Percentiles rank a stretch among this genome's conserved stretches.
phyloP scores from a whole-genome alignment of 2,329 filamentous ascomycete species.

The Colletotrichum agaves region DNA sequence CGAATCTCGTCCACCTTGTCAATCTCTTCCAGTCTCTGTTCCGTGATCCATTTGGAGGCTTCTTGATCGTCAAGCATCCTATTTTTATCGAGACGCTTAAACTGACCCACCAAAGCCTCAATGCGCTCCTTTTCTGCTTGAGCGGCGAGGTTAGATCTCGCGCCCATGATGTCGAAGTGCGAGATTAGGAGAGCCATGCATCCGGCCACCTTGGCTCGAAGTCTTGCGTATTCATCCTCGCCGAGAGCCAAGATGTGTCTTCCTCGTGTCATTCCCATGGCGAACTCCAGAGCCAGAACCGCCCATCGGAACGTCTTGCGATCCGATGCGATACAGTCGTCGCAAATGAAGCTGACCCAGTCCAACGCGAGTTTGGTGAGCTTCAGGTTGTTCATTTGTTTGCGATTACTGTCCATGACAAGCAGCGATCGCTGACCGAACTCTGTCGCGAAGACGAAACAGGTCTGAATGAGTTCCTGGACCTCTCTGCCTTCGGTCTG shows the following conservation, averaged over 20 bases:
- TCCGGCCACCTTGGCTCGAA: conserved; percentile 90
- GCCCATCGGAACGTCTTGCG: conserved; percentile 98
- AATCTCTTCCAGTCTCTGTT: conserved; percentile 79
- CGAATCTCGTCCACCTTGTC: conserved; percentile 81
- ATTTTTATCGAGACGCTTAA: conserved; percentile 82
- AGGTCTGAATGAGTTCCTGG: conserved; percentile 96
- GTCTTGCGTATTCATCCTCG: conserved; percentile 84
- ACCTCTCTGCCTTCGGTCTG: conserved; percentile 88
- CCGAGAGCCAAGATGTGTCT: conserved; percentile 92
- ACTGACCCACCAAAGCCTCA: conserved; percentile 81
- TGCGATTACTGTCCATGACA: conserved; percentile 94
- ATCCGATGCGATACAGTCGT: conserved; percentile 94
- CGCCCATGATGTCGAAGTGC: conserved; percentile 99
- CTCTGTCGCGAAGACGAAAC: conserved; percentile 98
- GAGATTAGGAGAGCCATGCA: conserved; percentile 98
- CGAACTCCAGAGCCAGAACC: conserved; percentile 93
- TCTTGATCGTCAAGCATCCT: conserved; percentile 83
- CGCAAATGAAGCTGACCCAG: conserved; percentile 98
- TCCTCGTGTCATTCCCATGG: conserved; percentile 96
- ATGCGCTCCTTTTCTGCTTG: conserved; percentile 92
- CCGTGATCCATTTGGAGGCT: conserved; percentile 77
- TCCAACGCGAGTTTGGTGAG: conserved; percentile 92
- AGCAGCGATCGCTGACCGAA: conserved; percentile 95
- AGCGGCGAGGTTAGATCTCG: conserved; percentile 89
- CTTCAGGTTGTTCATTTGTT: conserved; percentile 97